Base-by-base conservation (phyloP, 2,329 filamentous ascomycete species). In the Aureobasidium musti region DNA sequence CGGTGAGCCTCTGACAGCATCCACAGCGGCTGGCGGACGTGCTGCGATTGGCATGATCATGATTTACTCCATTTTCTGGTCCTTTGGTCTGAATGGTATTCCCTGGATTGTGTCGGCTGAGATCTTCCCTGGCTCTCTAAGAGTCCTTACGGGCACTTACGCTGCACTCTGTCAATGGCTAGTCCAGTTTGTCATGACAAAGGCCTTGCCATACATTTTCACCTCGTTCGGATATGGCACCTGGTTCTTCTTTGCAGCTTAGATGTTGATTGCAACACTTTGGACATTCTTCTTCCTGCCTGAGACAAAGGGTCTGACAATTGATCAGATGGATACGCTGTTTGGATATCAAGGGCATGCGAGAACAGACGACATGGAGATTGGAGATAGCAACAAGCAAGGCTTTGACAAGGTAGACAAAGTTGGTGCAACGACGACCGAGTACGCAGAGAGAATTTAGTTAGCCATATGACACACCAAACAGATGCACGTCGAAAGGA, bases 51-150 rank as follows among this genome's bases (percentile, higher is more conserved):
- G 77, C 4, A 75, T 77, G 65, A 78, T 79, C 33, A 78, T 78
- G 77, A 75, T 79, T 11, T 79, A 78, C 43, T 77, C 75, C 1
- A 75, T 73, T 5, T 71, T 72, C 2, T 80, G 77, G 78, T 76
- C 73, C 10, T 77, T 79, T 47, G 77, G 78, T 50, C 73, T 76
- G 0, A 80, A 80, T 59, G 78, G 78, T 4, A 69, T 80, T 1
- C 78, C 78, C 0, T 80, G 78, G 77, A 80, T 81, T 67, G 76
- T 80, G n/a, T 53, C 73, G 11, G 74, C 78, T 2, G 79, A 80
- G 69, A 80, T 82, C 33, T 80, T 81, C 70, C 78, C 79, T 0
- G 73, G 78, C 5, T 76, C 74, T 21, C 74, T 80, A 52, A 77
- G 76, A 2, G 77, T 77, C 11, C 75, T 77, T 0, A 79, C 73